These are phyloP conservation scores for Melastoma candidum DNA, from an alignment of 441 rosid species.

Conservation along the genomic window DNA sequence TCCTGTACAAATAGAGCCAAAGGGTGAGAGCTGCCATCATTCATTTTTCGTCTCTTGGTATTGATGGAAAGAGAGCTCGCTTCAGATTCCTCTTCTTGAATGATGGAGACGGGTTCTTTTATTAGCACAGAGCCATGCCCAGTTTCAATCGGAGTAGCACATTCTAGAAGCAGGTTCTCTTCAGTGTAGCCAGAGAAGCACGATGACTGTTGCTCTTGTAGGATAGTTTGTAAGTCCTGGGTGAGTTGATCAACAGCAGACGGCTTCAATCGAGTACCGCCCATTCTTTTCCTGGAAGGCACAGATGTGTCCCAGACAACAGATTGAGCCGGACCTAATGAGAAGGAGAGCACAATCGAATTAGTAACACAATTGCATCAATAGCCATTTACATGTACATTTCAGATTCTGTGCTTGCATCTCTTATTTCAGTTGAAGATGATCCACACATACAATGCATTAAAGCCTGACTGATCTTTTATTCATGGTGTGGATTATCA, in stretches of 20 bases:
- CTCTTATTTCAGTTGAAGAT: too few relatives aligned
- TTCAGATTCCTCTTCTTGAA: conserved; percentile 97
- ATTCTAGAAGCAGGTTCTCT: conserved; percentile 84
- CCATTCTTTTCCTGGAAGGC: conserved; percentile 86
- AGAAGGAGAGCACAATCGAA: not conserved
- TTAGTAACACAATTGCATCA: too few relatives aligned
- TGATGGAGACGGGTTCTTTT: conserved; percentile 65
- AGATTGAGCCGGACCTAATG: conserved; percentile 77
- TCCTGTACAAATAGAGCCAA: too few relatives aligned
- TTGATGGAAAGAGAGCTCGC: conserved; percentile 91
- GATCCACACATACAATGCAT: too few relatives aligned
- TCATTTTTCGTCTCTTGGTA: conserved; percentile 26
- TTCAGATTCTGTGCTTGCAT: too few relatives aligned
- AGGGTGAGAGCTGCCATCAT: conserved; percentile 59
- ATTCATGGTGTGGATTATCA: too few relatives aligned
- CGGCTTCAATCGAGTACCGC: conserved; percentile 70
- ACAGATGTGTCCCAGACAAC: conserved; percentile 82
- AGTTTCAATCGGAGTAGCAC: conserved; percentile 82
- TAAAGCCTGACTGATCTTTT: too few relatives aligned
- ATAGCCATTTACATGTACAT: too few relatives aligned
- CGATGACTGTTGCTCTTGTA: conserved; percentile 88
- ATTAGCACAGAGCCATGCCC: conserved; percentile 97
- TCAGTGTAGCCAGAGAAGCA: conserved; percentile 83
- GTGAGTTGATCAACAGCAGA: conserved; percentile 93
- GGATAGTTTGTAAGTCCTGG: conserved; percentile 66